Percentiles rank a stretch among this genome's conserved stretches.
Conservation (phyloP, 1,284 basidiomycete genomes). For the Clitocybe nebularis region DNA sequence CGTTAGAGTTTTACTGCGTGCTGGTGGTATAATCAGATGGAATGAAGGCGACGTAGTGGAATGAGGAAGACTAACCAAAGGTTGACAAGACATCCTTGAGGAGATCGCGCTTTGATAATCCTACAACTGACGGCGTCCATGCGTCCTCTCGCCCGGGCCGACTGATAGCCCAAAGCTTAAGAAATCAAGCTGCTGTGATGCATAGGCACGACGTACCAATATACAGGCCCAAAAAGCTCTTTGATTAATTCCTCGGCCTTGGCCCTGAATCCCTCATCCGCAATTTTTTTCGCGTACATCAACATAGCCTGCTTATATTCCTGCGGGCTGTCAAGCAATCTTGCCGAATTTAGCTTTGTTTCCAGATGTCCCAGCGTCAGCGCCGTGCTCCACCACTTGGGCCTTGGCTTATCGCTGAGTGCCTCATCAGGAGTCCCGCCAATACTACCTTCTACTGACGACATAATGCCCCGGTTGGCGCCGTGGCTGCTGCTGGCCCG, state of each 20-base stretch:
- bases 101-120: conserved; percentile 74
- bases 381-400: conserved; percentile 76
- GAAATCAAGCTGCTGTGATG: conserved; percentile 2
- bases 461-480: conserved; percentile 47
- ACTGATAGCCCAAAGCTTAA: conserved; percentile 37
- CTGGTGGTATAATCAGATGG: conserved; percentile 31
- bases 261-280: conserved; percentile 79
- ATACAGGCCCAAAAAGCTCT: conserved; percentile 85
- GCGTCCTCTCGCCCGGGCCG: conserved; percentile 59
- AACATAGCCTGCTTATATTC: conserved; percentile 79
- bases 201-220: conserved; percentile 47
- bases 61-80: conserved; percentile 52
- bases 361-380: conserved; percentile 84
- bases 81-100: conserved; percentile 73
- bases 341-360: conserved; percentile 69
- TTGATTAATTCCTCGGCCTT: conserved; percentile 86
- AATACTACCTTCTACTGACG: conserved; percentile 53
- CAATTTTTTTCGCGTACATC: conserved; percentile 77
- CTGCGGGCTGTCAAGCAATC: conserved; percentile 68
- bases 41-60: neutral
- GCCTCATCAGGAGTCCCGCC: conserved; percentile 37
- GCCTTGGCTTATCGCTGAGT: conserved; percentile 40
- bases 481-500: conserved; percentile 34
- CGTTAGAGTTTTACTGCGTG: conserved; percentile 65
- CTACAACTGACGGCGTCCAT: conserved; percentile 68